These are phyloP conservation scores for Boletus tomentosulus DNA, from an alignment of 768 basidiomycete genomes.

Conservation along the genomic window DNA sequence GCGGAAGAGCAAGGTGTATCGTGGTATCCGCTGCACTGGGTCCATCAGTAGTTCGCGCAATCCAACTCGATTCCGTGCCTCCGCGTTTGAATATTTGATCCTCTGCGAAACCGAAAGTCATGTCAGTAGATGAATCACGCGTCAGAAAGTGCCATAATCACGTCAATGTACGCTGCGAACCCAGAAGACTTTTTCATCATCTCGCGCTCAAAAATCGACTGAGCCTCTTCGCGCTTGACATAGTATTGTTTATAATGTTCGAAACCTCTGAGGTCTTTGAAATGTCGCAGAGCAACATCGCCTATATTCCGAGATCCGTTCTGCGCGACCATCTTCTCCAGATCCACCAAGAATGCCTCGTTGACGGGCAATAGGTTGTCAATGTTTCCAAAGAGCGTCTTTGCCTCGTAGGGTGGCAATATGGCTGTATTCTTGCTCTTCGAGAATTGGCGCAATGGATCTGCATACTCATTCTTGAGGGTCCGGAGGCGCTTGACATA, in stretches of 20 bases:
- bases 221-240: constrained; percentile 89
- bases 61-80: constrained; percentile 76
- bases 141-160: constrained; percentile 38
- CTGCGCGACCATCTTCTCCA: constrained; percentile 74
- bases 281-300: constrained; percentile 82
- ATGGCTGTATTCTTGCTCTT: constrained; percentile 82
- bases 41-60: constrained; percentile 93
- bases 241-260: constrained; percentile 92
- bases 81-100: constrained; percentile 80
- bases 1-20: constrained; percentile 90
- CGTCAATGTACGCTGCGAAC: constrained; percentile 86
- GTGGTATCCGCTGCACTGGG: constrained; percentile 91
- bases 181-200: constrained; percentile 73
- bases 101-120: constrained; percentile 43
- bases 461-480: constrained; percentile 85
- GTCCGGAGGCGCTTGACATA: constrained; percentile 82
- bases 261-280: constrained; percentile 79
- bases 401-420: constrained; percentile 86
- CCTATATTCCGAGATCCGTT: constrained; percentile 61
- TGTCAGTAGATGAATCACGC: constrained; percentile 10
- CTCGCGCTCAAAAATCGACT: constrained; percentile 81
- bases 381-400: constrained; percentile 90
- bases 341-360: constrained; percentile 75
- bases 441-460: constrained; percentile 85
- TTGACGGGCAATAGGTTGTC: constrained; percentile 88